Conservation (phyloP, 208 protist genomes). For the Spironucleus salmonicida region DNA sequence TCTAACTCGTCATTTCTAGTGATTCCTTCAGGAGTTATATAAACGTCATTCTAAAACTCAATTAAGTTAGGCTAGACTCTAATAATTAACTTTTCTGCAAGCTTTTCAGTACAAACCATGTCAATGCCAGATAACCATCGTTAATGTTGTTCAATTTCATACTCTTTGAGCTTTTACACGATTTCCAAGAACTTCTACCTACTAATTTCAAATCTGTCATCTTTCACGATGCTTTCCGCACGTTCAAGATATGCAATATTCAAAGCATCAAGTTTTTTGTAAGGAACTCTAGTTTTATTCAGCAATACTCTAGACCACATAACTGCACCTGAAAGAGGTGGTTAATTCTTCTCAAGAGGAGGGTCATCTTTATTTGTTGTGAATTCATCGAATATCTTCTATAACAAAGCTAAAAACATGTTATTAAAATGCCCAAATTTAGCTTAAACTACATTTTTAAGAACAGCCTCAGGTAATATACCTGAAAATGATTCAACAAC, state of each 20-base stretch:
- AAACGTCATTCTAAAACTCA: no score
- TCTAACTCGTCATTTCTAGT: neutral
- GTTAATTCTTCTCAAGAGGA: neutral
- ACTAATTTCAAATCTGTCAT: neutral
- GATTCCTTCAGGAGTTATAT: no score
- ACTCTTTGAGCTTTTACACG: constrained; percentile 6
- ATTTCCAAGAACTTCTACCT: constrained; percentile 1
- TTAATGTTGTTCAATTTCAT: neutral
- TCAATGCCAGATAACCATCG: neutral
- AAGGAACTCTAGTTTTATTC: neutral
- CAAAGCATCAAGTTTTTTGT: neutral
- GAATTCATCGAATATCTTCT: neutral
- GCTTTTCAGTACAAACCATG: neutral
- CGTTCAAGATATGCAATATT: neutral
- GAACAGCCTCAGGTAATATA: neutral
- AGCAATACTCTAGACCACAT: constrained; percentile 2
- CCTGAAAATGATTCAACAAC: constrained; percentile 10
- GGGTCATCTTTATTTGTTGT: neutral
- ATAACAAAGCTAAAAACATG: neutral
- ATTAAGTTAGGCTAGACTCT: no score
- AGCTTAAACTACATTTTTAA: neutral
- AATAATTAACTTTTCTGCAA: neutral
- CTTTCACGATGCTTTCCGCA: neutral
- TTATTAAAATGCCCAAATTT: neutral
- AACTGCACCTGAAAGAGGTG: neutral